Evolutionary conservation across 73 alveolate genomes (phyloP), one percentile per base, ranked within the genome.

Genomic region (Symbiodinium natans): DNA sequence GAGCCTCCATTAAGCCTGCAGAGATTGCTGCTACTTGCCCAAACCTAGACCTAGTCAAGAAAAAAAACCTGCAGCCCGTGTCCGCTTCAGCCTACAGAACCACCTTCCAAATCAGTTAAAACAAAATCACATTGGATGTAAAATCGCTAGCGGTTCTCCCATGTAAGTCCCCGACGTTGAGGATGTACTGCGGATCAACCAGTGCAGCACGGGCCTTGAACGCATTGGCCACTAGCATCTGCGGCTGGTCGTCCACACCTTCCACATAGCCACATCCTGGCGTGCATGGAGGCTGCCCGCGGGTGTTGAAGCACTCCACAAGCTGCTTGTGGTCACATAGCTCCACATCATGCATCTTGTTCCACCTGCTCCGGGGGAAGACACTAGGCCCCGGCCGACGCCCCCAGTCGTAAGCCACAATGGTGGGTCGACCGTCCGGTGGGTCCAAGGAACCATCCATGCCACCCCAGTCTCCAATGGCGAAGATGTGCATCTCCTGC

Each of bases 401-500:
- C 3, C 93, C 93, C 93, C 93, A 86, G 59, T 86, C 41, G 59
- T 86, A 86, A n/a, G 93, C 93, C 59, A 86, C 93, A 83, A 86
- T 52, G 83, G 68, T 86, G 29, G 82, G 82, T 7, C 93, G 93
- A 10, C 93, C 93, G 63, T 54, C 77, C 31, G 77, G 77, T 34
- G 77, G 77, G 25, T 86, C 93, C 63, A 86, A 83, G 31, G 93
- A 86, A 19, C 93, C 93, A n/a, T 86, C 93, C 93, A 86, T 86
- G 93, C 93, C 93, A 13, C 93, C 93, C 93, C 93, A 86, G 56
- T 86, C 93, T 1, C 93, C 93, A 36, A 86, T 86, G 59, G 93
- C 93, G 27, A 86, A 86, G 83, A 86, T 86, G 42, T 86, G 93
- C 93, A 86, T 86, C 93, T 86, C 93, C 39, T 86, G 93, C 25